phyloP scores from a whole-genome alignment of 495 filamentous ascomycete species.

The Penicillium canescens region DNA sequence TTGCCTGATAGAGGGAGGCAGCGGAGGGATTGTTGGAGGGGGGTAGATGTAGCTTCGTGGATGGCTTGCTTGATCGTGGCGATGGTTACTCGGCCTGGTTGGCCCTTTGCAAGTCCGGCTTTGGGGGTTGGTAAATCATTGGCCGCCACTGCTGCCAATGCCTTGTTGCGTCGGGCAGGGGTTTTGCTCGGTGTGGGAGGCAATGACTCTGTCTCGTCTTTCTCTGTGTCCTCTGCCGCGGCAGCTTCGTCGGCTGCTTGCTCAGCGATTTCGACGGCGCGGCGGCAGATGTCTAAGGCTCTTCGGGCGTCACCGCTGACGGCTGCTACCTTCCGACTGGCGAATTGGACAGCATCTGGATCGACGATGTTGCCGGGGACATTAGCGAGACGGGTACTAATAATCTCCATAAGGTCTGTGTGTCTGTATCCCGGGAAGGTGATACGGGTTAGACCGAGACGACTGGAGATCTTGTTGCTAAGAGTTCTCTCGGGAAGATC shows the following conservation, averaged over 20 bases:
- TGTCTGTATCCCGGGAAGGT: conserved; percentile 98
- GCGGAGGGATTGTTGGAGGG: conserved; percentile 84
- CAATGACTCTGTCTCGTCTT: conserved; percentile 35
- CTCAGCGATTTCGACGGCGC: conserved; percentile 95
- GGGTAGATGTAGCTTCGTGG: conserved; percentile 88
- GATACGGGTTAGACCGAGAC: conserved; percentile 85
- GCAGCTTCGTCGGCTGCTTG: conserved; percentile 52
- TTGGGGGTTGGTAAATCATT: conserved; percentile 13
- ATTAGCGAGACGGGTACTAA: conserved; percentile 81
- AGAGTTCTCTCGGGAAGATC: conserved; percentile 95
- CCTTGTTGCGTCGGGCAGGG: conserved; percentile 33
- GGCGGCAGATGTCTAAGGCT: conserved; percentile 91
- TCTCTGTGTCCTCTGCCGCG: conserved; percentile 18
- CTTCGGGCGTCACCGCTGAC: conserved; percentile 93
- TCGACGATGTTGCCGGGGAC: conserved; percentile 91
- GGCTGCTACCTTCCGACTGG: conserved; percentile 92
- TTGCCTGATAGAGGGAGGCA: conserved; percentile 79
- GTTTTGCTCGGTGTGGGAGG: conserved; percentile 51
- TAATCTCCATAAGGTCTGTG: conserved; percentile 96
- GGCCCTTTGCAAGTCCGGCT: conserved; percentile 25
- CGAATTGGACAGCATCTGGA: conserved; percentile 93
- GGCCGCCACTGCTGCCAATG: conserved; percentile 14
- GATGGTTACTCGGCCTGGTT: conserved; percentile 74
- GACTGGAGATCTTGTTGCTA: conserved; percentile 95
- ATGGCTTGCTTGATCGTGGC: conserved; percentile 92